Evolutionary conservation across 768 basidiomycete genomes (phyloP).

Genomic region (Ramaria sp.): DNA sequence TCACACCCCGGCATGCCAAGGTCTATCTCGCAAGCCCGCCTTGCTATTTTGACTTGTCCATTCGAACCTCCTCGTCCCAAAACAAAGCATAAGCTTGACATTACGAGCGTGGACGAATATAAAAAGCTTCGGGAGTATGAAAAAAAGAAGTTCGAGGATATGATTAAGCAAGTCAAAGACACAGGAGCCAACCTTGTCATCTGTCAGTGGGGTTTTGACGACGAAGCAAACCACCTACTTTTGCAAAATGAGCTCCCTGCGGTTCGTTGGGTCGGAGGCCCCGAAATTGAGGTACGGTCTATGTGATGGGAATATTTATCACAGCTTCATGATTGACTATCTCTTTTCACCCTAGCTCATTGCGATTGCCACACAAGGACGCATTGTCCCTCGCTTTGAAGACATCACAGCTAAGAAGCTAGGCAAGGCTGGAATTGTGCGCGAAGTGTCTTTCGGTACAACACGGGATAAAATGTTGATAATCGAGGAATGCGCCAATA

Average conservation of each 20-base stretch:
- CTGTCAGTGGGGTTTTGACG: conserved; percentile 99
- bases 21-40: conserved; percentile 73
- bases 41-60: conserved; percentile 97
- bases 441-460: conserved; percentile 93
- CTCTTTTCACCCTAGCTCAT: conserved; percentile 51
- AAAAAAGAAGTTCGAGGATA: conserved; percentile 90
- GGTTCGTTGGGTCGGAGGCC: conserved; percentile 98
- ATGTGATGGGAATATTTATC: background rate
- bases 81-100: conserved; percentile 98
- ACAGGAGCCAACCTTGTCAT: conserved; percentile 97
- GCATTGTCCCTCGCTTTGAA: conserved; percentile 97
- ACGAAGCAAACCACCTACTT: conserved; percentile 94
- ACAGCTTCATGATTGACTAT: background rate
- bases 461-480: conserved; percentile 99
- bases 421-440: conserved; percentile 85
- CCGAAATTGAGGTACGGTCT: conserved; percentile 82
- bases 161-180: conserved; percentile 95
- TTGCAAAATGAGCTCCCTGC: conserved; percentile 98
- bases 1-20: conserved; percentile 98
- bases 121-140: conserved; percentile 92
- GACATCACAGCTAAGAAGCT: conserved; percentile 87
- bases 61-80: conserved; percentile 99
- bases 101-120: conserved; percentile 93
- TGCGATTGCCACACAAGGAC: conserved; percentile 95
- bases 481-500: conserved; percentile 97